Conservation (phyloP, 2,329 filamentous ascomycete species). For the Corynespora cassiicola region DNA sequence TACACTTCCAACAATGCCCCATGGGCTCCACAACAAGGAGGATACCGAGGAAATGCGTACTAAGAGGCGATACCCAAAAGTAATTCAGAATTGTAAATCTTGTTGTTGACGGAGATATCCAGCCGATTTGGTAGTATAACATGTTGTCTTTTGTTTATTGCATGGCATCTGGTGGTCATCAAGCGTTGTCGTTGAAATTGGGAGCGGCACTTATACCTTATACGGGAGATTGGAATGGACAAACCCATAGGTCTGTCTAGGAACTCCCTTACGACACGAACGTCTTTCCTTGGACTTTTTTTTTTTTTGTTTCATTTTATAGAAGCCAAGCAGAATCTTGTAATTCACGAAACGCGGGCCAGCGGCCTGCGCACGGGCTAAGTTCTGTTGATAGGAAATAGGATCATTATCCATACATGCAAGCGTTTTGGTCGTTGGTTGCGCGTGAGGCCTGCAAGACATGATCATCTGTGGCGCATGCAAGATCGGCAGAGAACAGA, state of each 20-base stretch:
- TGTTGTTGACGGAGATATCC: conserved; percentile 8
- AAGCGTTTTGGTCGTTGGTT: too few species aligned
- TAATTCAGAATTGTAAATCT: conserved; percentile 25
- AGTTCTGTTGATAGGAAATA: conserved; percentile 20
- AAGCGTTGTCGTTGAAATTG: conserved; percentile 1
- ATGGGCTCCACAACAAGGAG: conserved; percentile 32
- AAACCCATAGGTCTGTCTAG: conserved; percentile 8
- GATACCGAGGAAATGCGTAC: conserved; percentile 31
- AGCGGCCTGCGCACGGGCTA: conserved; percentile 15
- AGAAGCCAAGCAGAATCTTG: conserved; percentile 20
- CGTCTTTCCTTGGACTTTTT: conserved; percentile 22
- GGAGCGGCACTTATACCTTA: conserved; percentile 1
- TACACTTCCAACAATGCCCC: conserved; percentile 26
- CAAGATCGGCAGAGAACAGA: too few species aligned
- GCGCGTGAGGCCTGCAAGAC: too few species aligned
- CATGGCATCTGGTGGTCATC: conserved; percentile 9
- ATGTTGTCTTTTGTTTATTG: conserved; percentile 15
- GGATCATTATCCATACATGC: too few species aligned
- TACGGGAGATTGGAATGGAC: conserved; percentile 6
- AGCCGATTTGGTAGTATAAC: conserved; percentile 16
- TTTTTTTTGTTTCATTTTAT: conserved; percentile 8
- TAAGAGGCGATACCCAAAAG: conserved; percentile 23
- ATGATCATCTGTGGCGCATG: too few species aligned
- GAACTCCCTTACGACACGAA: conserved; percentile 18
- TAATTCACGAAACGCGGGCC: conserved; percentile 23